Conservation (phyloP, 106 monocot genomes). For the Apostasia ramifera region DNA sequence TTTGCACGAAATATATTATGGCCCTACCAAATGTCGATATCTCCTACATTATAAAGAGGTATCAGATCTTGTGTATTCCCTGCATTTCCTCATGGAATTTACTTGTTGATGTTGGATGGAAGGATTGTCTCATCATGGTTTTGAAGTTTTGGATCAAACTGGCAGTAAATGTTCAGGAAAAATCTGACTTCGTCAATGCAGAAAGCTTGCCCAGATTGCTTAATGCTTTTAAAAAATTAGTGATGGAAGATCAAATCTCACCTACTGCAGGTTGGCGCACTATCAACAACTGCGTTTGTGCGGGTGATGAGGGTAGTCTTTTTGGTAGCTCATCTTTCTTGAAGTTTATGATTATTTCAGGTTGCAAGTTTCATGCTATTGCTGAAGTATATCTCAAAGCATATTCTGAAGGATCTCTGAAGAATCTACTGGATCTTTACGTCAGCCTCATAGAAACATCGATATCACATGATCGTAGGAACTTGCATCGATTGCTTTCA, state of each 20-base stretch:
- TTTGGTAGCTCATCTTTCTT: slow-evolving; percentile 35
- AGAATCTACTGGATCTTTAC: slow-evolving; percentile 48
- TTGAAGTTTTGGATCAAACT: slow-evolving; percentile 73
- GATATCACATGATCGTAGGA: slow-evolving; percentile 22
- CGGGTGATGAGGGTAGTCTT: slow-evolving; percentile 17
- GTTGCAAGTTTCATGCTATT: slow-evolving; percentile 50
- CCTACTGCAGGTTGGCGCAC: slow-evolving; percentile 51
- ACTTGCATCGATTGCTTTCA: slow-evolving; percentile 49
- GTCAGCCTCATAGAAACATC: slow-evolving; percentile 17
- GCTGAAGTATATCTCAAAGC: slow-evolving; percentile 31
- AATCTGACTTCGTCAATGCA: slow-evolving; percentile 8
- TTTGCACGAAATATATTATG: slow-evolving; percentile 60
- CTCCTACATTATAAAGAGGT: slow-evolving; percentile 35
- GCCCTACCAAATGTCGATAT: slow-evolving; percentile 37
- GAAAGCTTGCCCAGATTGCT: slow-evolving; percentile 33
- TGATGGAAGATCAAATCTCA: slow-evolving; percentile 52
- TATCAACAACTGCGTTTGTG: slow-evolving; percentile 30
- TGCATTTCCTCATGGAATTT: slow-evolving; percentile 16
- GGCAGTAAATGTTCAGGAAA: slow-evolving; percentile 28
- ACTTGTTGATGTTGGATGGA: slow-evolving; percentile 33
- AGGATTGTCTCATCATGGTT: slow-evolving; percentile 25
- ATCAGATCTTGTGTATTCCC: slow-evolving; percentile 42
- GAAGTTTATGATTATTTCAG: slow-evolving; percentile 61
- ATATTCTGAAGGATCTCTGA: slow-evolving; percentile 6
- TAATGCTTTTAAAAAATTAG: slow-evolving; percentile 31